These are phyloP conservation scores for Yarrowia keelungensis DNA, from an alignment of 805 yeast species.

Conservation along the genomic window DNA sequence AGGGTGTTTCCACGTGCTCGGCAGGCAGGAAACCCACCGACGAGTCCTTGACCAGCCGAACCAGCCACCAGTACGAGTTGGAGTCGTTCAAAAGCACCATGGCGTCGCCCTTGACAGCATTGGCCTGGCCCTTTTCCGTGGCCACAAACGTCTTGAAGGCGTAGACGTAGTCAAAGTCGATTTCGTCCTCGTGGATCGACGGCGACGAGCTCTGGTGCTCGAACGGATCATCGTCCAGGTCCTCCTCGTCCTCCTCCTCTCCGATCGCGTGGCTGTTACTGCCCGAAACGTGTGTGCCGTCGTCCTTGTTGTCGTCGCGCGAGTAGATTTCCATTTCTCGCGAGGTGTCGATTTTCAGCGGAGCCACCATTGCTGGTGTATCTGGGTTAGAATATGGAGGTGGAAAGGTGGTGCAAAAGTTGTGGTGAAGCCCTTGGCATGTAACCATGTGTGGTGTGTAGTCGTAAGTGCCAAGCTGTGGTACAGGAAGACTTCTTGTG, in stretches of 20 bases:
- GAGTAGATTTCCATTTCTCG: slow-evolving; percentile 34
- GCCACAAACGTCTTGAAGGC: slow-evolving; percentile 89
- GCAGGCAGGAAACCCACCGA: slow-evolving; percentile 96
- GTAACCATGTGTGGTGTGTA: too few species aligned
- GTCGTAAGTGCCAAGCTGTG: too few species aligned
- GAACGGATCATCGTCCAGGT: slow-evolving; percentile 46
- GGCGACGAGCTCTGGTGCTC: slow-evolving; percentile 70
- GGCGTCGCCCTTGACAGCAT: slow-evolving; percentile 78
- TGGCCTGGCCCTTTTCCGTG: slow-evolving; percentile 91
- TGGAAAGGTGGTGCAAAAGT: too few species aligned
- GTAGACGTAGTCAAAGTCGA: slow-evolving; percentile 82
- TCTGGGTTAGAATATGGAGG: slow-evolving; percentile 3
- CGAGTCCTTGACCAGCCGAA: slow-evolving; percentile 63
- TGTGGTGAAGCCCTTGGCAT: too few species aligned
- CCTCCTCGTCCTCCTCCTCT: slow-evolving; percentile 41
- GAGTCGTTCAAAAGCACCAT: slow-evolving; percentile 83
- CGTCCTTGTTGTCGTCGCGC: slow-evolving; percentile 30
- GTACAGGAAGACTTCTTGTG: too few species aligned
- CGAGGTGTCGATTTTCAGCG: slow-evolving; percentile 37
- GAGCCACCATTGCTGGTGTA: slow-evolving; percentile 39
- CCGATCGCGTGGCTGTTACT: neutral
- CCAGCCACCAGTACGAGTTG: slow-evolving; percentile 97
- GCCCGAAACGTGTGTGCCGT: neutral
- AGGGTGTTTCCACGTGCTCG: slow-evolving; percentile 89
- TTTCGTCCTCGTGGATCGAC: slow-evolving; percentile 59